Percentiles rank a stretch among this genome's conserved stretches.
phyloP scores from a whole-genome alignment of 2,329 filamentous ascomycete genomes.

The Botrytis byssoidea region DNA sequence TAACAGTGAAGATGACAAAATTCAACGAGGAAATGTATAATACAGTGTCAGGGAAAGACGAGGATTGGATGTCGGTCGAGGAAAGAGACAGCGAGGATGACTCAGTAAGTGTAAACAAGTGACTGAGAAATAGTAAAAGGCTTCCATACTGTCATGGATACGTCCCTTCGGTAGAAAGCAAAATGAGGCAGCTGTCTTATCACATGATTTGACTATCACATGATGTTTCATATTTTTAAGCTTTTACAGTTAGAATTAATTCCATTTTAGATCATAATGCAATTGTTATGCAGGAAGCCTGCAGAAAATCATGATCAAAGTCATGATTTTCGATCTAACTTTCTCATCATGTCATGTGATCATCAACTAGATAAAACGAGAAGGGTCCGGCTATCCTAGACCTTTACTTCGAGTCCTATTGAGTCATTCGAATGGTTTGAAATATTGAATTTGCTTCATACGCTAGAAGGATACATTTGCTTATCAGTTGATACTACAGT shows the following conservation, averaged over 20 bases:
- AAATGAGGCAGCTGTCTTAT: not conserved
- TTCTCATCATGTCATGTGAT: too few species aligned
- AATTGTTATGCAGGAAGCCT: fast-evolving
- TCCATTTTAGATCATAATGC: not conserved
- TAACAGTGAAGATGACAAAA: not conserved
- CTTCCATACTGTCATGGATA: not conserved
- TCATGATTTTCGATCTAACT: not conserved
- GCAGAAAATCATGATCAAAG: fast-evolving
- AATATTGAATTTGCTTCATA: too few species aligned
- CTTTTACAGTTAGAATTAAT: too few species aligned
- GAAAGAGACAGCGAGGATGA: not conserved
- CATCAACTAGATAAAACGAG: not conserved
- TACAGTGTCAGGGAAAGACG: not conserved
- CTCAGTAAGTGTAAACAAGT: not conserved
- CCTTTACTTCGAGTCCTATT: not conserved
- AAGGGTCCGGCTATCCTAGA: not conserved
- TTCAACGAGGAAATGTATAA: not conserved
- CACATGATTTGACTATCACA: not conserved
- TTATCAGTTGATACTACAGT: too few species aligned
- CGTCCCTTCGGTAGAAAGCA: not conserved
- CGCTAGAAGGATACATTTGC: too few species aligned
- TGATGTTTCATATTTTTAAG: not conserved
- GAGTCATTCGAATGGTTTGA: not conserved
- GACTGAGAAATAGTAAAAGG: not conserved
- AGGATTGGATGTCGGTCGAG: not conserved